Base-by-base conservation (phyloP, 441 rosid species). In the Francoa sonchifolia region DNA sequence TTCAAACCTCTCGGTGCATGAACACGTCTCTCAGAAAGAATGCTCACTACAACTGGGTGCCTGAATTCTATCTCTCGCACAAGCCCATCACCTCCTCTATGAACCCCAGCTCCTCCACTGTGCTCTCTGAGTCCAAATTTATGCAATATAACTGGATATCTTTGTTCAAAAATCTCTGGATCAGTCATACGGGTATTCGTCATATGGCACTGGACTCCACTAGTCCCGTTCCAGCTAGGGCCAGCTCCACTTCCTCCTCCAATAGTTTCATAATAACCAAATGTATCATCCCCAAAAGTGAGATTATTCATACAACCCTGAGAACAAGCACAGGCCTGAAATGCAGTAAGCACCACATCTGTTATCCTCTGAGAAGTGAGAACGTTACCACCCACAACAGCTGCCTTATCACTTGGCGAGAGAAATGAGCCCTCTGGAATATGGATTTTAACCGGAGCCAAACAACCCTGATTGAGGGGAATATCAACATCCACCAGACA, bases 231-330 rank as follows among this genome's bases (percentile, higher is more conserved):
- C 95, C 95, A 89, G 34, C 54, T 48, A 0, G 94, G 92, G 43
- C 97, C 95, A 1, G 97, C 95, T 8, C 97, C 95, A 5, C 94
- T 67, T 26, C 94, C 97, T 17, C 97, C 94, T 31, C 92, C 97
- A 2, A 89, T 84, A 26, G 97, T 89, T 57, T 89, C 97, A 6
- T 84, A 89, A 50, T 89, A 84, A 18, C 97, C 95, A 18, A 79
- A 89, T 10, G 83, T 77, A 29, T 73, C 54, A 8, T 89, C 92
- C 31, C 97, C 97, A 33, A 84, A 89, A 39, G 97, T 84, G 55
- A 89, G 84, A 61, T 89, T 89, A 57, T 89, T 89, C 97, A 89
- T 89, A 48, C 97, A 89, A 19, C 95, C 94, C 55, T 89, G 95
- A 34, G 95, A 79, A 52, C 97, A 89, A 35, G 95, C 95, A 56